These are phyloP conservation scores for Encephalitozoon intestinalis DNA, from an alignment of 371 early-diverging fungal genomes.

Conservation along the genomic window DNA sequence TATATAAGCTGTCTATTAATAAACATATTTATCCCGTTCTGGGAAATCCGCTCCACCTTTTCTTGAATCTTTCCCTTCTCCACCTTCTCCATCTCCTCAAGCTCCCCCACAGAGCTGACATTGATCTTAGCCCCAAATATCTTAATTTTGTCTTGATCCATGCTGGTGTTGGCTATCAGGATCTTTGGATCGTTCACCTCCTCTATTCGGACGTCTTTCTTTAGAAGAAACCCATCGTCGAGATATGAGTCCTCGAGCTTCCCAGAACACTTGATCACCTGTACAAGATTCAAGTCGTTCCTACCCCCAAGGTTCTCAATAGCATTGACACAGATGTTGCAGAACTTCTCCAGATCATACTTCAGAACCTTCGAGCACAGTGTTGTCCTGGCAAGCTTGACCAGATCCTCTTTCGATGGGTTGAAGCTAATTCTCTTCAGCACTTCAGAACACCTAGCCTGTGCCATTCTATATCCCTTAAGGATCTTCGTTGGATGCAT, in stretches of 20 bases:
- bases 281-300: conserved; percentile 84
- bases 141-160: conserved; percentile 97
- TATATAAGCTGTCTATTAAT: conserved; percentile 99
- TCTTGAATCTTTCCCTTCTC: conserved; percentile 94
- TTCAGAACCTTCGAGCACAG: conserved; percentile 90
- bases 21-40: conserved; percentile 68
- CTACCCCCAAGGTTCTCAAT: conserved; percentile 64
- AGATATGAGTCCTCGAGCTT: conserved; percentile 86
- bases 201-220: conserved; percentile 90
- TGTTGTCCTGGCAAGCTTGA: conserved; percentile 74
- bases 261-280: conserved; percentile 95
- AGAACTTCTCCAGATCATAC: conserved; percentile 86
- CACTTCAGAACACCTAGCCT: conserved; percentile 72
- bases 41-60: conserved; percentile 88
- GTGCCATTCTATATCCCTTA: conserved; percentile 85
- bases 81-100: conserved; percentile 92
- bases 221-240: conserved; percentile 90
- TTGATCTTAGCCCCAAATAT: conserved; percentile 92
- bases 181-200: conserved; percentile 85
- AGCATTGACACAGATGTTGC: conserved; percentile 88
- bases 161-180: conserved; percentile 83
- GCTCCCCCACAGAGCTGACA: conserved; percentile 86
- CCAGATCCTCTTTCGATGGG: conserved; percentile 62
- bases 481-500: conserved; percentile 95
- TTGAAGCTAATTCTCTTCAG: conserved; percentile 74